These are phyloP conservation scores for Leishmania tarentolae DNA, from an alignment of 208 protist species.

Conservation along the genomic window DNA sequence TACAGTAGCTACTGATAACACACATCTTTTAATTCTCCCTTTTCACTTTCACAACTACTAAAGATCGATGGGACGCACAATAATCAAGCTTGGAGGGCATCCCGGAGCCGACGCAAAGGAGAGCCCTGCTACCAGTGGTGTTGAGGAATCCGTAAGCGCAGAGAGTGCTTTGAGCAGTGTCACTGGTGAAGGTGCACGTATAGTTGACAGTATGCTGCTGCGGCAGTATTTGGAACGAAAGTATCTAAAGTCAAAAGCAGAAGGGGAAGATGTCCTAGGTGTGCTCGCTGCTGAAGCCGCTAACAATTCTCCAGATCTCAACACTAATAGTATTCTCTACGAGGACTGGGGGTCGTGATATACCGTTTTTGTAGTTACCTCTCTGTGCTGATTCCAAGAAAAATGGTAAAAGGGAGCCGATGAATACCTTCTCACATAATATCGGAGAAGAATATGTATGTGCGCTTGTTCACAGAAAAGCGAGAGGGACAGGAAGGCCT, in stretches of 20 bases:
- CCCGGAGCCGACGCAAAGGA: neutral
- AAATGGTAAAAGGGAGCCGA: neutral
- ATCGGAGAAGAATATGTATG: neutral
- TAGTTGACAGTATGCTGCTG: slow-evolving; percentile 6
- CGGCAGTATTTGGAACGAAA: neutral
- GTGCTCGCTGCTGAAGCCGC: neutral
- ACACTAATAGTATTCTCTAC: slow-evolving; percentile 19
- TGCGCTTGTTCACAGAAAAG: neutral
- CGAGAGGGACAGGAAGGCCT: neutral
- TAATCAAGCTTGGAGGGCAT: slow-evolving; percentile 20
- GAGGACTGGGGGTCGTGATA: slow-evolving; percentile 15
- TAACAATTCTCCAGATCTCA: neutral
- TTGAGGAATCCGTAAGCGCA: neutral
- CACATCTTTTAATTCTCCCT: neutral
- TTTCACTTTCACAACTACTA: neutral
- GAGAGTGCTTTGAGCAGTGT: neutral
- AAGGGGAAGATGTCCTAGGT: neutral
- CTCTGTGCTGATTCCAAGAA: neutral
- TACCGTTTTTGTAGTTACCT: neutral
- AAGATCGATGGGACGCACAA: slow-evolving; percentile 25
- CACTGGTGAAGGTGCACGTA: slow-evolving; percentile 9
- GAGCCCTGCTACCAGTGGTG: neutral
- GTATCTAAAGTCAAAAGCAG: neutral
- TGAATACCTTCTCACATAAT: neutral
- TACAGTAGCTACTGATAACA: neutral